Base-by-base conservation (phyloP, 768 basidiomycete genomes). In the Pisolithus marmoratus region DNA sequence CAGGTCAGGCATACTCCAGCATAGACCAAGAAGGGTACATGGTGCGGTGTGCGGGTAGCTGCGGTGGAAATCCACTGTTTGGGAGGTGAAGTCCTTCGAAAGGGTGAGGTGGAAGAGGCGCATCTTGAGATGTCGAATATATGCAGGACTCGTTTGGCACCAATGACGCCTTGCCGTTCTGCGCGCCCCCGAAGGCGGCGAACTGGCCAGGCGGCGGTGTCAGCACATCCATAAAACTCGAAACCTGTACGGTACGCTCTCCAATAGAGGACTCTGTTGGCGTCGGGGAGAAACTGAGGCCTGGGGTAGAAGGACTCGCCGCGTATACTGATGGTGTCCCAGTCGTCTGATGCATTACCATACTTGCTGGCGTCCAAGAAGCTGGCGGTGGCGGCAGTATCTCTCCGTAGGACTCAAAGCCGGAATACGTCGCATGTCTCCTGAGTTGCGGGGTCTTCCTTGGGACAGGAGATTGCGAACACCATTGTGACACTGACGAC, bases 211-310 rank as follows among this genome's bases (percentile, higher is more conserved):
- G 66, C 26, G 68, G 67, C 55, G 67, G 67, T 29, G 67, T 68
- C 7, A 60, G 56, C 15, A 68, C 74, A 54, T 83, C 81, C 59
- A 74, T 65, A 52, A 81, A 81, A 0, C 67, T 72, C 15, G 74
- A 65, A 76, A 82, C 78, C 57, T 83, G 82, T 22, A 82, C 69
- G 0, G 80, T 83, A 22, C 74, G 74, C 56, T 82, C 81, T 37
- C 76, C 77, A 44, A 74, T 67, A 5, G 78, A 78, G 0, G 78
- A 83, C 51, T 80, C 81, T 1, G 81, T 82, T 4, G 82, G 77
- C 1, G 80, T 76, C 0, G 83, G 83, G 0, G 83, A 84, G 46
- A 79, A 79, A 11, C 72, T 76, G 37, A 85, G 76, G 19, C 73
- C 70, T 0, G 83, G 83, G 0, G 80, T 82, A n/a, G 76, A 67